phyloP scores from a whole-genome alignment of 75 land plant genomes.

The Cunninghamia lanceolata region DNA sequence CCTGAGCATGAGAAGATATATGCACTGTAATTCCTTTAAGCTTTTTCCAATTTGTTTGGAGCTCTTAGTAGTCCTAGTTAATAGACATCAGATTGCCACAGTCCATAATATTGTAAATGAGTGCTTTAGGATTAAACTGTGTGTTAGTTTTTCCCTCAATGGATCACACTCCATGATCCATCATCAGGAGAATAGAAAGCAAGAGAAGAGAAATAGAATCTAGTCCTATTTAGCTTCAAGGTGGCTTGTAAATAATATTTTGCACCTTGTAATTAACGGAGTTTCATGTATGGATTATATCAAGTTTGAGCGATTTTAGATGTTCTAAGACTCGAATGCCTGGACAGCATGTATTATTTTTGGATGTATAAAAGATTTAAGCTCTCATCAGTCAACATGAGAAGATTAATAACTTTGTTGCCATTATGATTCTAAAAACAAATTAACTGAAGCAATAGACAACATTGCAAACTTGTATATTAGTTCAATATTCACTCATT shows the following conservation, averaged over 20 bases:
- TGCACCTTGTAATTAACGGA: not conserved
- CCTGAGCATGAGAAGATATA: slow-evolving; percentile 47
- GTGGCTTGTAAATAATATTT: not conserved
- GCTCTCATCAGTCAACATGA: not conserved
- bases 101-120: too few species aligned
- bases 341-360: not conserved
- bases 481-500: too few species aligned
- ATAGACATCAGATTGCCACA: too few species aligned
- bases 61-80: not conserved
- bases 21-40: slow-evolving; percentile 35
- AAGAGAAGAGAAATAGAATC: too few species aligned
- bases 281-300: not conserved
- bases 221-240: not conserved
- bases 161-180: too few species aligned
- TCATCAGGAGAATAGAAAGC: too few species aligned
- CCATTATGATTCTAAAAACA: not conserved
- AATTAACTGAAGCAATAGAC: not conserved
- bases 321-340: not conserved
- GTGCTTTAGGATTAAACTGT: too few species aligned
- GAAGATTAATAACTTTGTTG: not conserved
- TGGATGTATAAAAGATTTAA: not conserved
- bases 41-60: not conserved
- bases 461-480: not conserved
- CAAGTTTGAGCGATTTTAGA: not conserved
- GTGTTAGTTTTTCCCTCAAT: too few species aligned